Percentiles rank a stretch among this genome's conserved stretches.
These are phyloP conservation scores for Helminthosporium solani DNA, from an alignment of 2,329 filamentous ascomycete genomes.

Conservation along the genomic window DNA sequence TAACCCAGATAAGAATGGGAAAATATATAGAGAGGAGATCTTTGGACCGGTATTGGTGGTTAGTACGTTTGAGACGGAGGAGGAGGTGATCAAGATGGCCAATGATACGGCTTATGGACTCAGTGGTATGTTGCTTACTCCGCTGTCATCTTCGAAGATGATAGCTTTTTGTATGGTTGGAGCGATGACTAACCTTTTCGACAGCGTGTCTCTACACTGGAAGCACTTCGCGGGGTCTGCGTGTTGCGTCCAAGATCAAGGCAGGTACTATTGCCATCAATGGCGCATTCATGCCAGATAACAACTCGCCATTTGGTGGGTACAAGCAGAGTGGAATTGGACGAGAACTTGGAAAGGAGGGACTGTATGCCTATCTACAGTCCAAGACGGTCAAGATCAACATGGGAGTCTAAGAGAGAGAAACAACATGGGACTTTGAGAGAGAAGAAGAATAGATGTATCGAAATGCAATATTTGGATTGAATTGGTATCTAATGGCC, in stretches of 20 bases:
- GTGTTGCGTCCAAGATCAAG: slow-evolving; percentile 27
- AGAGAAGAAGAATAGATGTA: background rate
- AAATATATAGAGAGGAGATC: slow-evolving; percentile 33
- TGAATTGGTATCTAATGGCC: no score
- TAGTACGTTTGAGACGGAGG: slow-evolving; percentile 35
- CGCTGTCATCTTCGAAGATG: background rate
- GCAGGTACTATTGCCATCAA: slow-evolving; percentile 28
- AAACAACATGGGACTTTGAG: no score
- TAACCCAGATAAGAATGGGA: slow-evolving; percentile 23
- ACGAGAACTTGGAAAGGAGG: slow-evolving; percentile 27
- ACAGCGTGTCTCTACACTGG: slow-evolving; percentile 20
- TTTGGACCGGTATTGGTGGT: slow-evolving; percentile 36
- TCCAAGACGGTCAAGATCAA: slow-evolving; percentile 18
- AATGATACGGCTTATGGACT: slow-evolving; percentile 36
- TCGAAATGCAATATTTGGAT: no score
- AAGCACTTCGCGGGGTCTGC: slow-evolving; percentile 19
- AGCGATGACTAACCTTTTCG: background rate
- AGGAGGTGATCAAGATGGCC: slow-evolving; percentile 33
- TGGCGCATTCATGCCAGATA: slow-evolving; percentile 28
- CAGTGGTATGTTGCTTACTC: slow-evolving; percentile 13
- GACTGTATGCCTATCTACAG: slow-evolving; percentile 28
- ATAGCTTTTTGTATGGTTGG: background rate
- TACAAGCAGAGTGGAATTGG: slow-evolving; percentile 33
- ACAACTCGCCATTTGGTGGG: slow-evolving; percentile 30
- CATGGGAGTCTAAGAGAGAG: slow-evolving; percentile 5